phyloP scores from a whole-genome alignment of 371 early-diverging fungal genomes.

The Mucor sp. region DNA sequence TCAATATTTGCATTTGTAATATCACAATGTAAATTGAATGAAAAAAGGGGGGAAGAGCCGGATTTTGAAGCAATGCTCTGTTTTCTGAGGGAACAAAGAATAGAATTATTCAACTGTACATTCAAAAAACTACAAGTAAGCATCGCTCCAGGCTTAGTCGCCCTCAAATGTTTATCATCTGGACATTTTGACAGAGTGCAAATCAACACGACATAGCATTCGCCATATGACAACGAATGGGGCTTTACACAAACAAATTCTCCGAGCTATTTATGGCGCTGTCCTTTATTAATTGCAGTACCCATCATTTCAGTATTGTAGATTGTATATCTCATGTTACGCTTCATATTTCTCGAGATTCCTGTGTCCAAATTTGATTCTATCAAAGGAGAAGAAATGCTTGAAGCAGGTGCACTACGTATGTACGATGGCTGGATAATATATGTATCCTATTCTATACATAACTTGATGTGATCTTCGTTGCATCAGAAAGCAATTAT shows the following conservation, averaged over 20 bases:
- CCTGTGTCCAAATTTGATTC: background rate
- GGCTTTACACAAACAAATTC: background rate
- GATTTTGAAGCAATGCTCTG: background rate
- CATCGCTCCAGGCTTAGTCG: background rate
- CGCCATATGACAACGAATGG: background rate
- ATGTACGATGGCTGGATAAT: background rate
- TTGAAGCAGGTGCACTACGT: background rate
- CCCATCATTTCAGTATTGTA: background rate
- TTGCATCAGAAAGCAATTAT: background rate
- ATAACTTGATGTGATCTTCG: background rate
- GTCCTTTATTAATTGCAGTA: background rate
- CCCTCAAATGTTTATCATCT: background rate
- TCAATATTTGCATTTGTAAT: background rate
- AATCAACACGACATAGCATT: background rate
- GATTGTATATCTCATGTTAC: background rate
- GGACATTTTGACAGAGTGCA: background rate
- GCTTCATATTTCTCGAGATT: background rate
- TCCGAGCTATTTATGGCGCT: background rate
- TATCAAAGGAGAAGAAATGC: background rate
- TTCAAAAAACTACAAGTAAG: background rate
- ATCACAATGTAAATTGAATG: background rate
- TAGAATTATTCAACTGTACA: background rate
- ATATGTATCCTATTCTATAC: background rate
- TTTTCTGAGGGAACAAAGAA: background rate
- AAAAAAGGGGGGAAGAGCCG: background rate